A percentile compares a stretch with the other conserved stretches of the same genome.
Evolutionary conservation across 371 early-diverging fungal genomes (phyloP).

Genomic region (Mucor circinelloides): DNA sequence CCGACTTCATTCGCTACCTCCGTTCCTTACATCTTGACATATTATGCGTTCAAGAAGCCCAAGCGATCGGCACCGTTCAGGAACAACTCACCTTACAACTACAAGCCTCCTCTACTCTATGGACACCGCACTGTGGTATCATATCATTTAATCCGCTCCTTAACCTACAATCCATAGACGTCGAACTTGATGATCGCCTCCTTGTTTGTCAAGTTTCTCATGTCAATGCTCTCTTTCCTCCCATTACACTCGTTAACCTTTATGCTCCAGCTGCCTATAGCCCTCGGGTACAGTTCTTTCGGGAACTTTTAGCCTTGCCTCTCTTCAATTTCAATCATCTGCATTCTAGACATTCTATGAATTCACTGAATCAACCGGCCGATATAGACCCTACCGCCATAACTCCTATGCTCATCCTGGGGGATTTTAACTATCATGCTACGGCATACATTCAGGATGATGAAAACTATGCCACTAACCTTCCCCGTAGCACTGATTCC

Average conservation of each 20-base stretch:
- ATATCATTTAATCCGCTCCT: background rate
- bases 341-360: too few relatives aligned
- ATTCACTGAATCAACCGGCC: too few relatives aligned
- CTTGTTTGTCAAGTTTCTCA: background rate
- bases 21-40: background rate
- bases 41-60: constrained; percentile 7
- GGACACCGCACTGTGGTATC: constrained; percentile 8
- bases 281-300: too few relatives aligned
- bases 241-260: background rate
- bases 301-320: too few relatives aligned
- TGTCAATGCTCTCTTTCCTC: background rate
- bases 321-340: too few relatives aligned
- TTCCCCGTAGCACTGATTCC: too few relatives aligned
- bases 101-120: background rate
- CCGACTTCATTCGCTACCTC: background rate
- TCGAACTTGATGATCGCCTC: background rate
- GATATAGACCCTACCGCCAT: too few relatives aligned
- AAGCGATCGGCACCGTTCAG: background rate
- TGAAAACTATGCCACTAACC: too few relatives aligned
- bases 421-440: too few relatives aligned
- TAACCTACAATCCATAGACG: too few relatives aligned
- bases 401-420: too few relatives aligned
- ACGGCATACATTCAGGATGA: too few relatives aligned
- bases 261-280: constrained; percentile 7
- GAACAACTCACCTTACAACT: background rate